Base-by-base conservation (phyloP, 2,329 filamentous ascomycete species). In the Mycogone perniciosa region DNA sequence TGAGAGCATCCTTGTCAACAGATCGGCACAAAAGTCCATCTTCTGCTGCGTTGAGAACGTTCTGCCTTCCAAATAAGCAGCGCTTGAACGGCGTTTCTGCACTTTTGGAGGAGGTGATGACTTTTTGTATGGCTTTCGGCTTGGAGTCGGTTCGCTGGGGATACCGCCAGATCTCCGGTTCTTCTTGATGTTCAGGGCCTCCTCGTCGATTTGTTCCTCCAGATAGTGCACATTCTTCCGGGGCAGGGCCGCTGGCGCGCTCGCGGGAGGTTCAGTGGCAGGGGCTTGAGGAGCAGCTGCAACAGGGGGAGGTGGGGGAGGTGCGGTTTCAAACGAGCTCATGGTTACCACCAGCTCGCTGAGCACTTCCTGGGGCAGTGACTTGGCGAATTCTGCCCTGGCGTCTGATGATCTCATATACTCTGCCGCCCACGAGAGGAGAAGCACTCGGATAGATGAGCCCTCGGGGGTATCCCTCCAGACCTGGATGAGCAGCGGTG, bases 401-500 rank as follows among this genome's bases (percentile, higher is more conserved):
- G 73, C 71, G 26, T 80, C 74, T 4, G 79, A 81, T 0, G 76
- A 76, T 39, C 77, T 69, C 68, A 84, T 81, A 57, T 84, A 84
- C 63, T 84, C 81, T 29, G 79, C 80, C 1, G 80, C 77, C 81
- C 81, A 85, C 8, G 71, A 75, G 3, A 84, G 67, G 10, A 85
- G 72, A 35, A 84, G 74, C 53, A 73, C 71, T 37, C 81, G 73
- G 44, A 85, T 77, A 1, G 77, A 74, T 3, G 80, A 83, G 7
- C 79, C 80, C 56, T 80, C 77, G 0, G 79, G 79, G 0, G 80
- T 82, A 46, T 83, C 79, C 44, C 77, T 74, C 80, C 81, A 84
- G 6, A 81, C 80, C 57, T 79, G 74, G 1, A 83, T 76, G 5
- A 84, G 73, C 1, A 84, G 69, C 2, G 77, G 76, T 0, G 79